These are phyloP conservation scores for Colletotrichum gigasporum DNA, from an alignment of 2,329 filamentous ascomycete genomes.

Conservation along the genomic window DNA sequence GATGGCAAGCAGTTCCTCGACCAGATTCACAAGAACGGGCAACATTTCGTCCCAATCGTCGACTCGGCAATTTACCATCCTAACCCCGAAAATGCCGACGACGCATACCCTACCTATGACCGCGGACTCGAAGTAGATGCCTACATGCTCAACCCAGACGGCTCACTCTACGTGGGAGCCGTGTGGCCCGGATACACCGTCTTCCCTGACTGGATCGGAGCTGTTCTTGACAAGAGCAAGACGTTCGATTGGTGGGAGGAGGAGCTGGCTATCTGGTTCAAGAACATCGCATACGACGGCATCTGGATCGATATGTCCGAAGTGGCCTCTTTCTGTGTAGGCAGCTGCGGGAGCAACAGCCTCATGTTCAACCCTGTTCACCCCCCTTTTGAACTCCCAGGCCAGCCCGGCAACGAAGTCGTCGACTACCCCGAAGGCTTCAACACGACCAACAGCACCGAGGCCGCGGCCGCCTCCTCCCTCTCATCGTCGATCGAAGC, in stretches of 20 bases:
- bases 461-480: slow-evolving; percentile 68
- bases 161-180: slow-evolving; percentile 64
- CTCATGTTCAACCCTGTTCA: slow-evolving; percentile 73
- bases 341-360: slow-evolving; percentile 75
- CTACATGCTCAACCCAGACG: slow-evolving; percentile 67
- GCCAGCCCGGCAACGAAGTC: slow-evolving; percentile 52
- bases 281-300: slow-evolving; percentile 58
- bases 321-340: slow-evolving; percentile 72
- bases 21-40: slow-evolving; percentile 69
- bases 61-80: slow-evolving; percentile 77
- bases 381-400: slow-evolving; percentile 64
- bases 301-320: slow-evolving; percentile 70
- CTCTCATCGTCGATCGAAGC: slow-evolving; percentile 51
- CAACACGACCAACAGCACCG: slow-evolving; percentile 53
- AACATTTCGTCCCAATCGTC: slow-evolving; percentile 80
- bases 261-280: slow-evolving; percentile 68
- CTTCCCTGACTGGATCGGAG: slow-evolving; percentile 76
- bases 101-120: slow-evolving; percentile 67
- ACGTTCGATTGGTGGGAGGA: slow-evolving; percentile 74
- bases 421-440: slow-evolving; percentile 76
- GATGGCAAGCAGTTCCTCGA: slow-evolving; percentile 69
- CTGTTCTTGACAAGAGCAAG: slow-evolving; percentile 68
- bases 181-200: slow-evolving; percentile 81
- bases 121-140: slow-evolving; percentile 66
- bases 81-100: slow-evolving; percentile 70